Evolutionary conservation across 805 yeast genomes (phyloP).

Genomic region (Schizosaccharomyces cryophilus): DNA sequence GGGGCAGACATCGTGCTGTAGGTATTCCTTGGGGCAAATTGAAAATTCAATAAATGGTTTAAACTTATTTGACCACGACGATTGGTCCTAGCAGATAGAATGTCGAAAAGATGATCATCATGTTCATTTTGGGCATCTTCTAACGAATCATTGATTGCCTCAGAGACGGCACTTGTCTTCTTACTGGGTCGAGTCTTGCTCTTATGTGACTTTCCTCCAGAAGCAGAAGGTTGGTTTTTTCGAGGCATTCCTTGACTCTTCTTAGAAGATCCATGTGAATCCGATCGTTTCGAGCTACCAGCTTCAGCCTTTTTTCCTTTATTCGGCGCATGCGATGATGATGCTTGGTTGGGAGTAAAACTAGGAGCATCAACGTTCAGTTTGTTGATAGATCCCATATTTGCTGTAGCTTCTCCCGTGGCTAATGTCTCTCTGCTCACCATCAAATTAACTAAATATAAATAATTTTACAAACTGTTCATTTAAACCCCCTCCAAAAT

Average conservation of each 20-base stretch:
- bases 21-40: constrained; percentile 7
- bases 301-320: not conserved
- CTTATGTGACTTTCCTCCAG: not conserved
- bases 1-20: not conserved
- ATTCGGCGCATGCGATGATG: no score
- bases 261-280: not conserved
- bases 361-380: no score
- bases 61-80: constrained; percentile 4
- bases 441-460: no score
- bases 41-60: constrained; percentile 8
- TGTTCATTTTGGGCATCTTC: not conserved
- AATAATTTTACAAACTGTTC: no score
- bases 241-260: not conserved
- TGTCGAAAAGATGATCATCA: not conserved
- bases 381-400: no score
- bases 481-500: no score
- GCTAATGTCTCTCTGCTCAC: no score
- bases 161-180: not conserved
- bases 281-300: not conserved
- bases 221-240: not conserved
- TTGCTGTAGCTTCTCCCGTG: no score
- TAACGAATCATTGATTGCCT: not conserved
- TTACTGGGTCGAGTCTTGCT: not conserved
- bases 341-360: no score
- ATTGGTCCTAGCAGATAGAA: not conserved